phyloP scores from a whole-genome alignment of 306 rosid genomes.

The Malus sieversii region DNA sequence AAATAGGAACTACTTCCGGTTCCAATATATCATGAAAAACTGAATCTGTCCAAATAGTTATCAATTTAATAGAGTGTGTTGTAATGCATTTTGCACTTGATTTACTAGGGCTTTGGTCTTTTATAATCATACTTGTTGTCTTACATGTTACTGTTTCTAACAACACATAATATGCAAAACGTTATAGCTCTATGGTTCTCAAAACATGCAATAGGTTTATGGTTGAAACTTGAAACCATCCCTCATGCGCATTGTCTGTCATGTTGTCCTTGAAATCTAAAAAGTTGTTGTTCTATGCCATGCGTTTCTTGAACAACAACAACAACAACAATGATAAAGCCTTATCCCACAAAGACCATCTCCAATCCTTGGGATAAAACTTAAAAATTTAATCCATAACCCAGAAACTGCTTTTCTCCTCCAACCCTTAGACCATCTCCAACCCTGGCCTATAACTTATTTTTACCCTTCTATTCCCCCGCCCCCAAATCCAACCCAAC shows the following conservation, averaged over 20 bases:
- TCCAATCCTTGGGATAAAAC: too few relatives aligned
- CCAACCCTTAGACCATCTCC: too few relatives aligned
- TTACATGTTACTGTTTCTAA: not conserved
- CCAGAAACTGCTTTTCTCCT: too few relatives aligned
- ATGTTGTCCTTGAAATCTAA: not conserved
- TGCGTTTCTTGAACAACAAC: too few relatives aligned
- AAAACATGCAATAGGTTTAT: not conserved
- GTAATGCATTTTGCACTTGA: not conserved
- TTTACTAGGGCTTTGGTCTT: not conserved
- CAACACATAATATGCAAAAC: not conserved
- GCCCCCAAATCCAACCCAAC: too few relatives aligned
- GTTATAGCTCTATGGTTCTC: not conserved
- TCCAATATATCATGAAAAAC: not conserved
- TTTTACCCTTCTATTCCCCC: too few relatives aligned
- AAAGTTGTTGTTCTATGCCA: constrained; percentile 3
- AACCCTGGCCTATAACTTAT: too few relatives aligned
- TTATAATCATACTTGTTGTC: not conserved
- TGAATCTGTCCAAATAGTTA: not conserved
- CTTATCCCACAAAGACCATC: too few relatives aligned
- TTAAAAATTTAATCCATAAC: too few relatives aligned
- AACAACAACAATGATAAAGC: too few relatives aligned
- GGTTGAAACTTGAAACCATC: not conserved
- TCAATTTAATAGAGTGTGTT: not conserved
- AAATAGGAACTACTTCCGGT: not conserved
- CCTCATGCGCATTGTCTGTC: not conserved